A percentile compares a stretch with the other conserved stretches of the same genome.
These are phyloP conservation scores for Botryococcus braunii DNA, from an alignment of 163 green algal species.

Conservation along the genomic window DNA sequence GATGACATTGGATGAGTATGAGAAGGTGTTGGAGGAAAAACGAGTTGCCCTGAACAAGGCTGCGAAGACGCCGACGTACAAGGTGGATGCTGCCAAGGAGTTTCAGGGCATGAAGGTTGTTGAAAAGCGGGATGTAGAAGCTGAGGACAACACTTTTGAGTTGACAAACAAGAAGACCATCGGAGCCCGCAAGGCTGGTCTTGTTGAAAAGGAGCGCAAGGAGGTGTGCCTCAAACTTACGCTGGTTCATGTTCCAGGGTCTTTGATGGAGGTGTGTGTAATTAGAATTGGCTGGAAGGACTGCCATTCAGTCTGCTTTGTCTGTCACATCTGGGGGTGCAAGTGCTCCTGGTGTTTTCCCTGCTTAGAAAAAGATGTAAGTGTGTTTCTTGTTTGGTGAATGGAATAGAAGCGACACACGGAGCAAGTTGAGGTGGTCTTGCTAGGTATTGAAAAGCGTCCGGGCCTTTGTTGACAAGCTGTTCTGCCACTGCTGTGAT, in stretches of 20 bases:
- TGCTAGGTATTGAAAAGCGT: no score
- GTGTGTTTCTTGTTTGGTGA: conserved; percentile 9
- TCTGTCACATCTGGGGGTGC: conserved; percentile 5
- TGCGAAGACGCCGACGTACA: conserved; percentile 1
- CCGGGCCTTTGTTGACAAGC: no score
- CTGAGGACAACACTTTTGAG: conserved; percentile 26
- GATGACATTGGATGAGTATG: conserved; percentile 77
- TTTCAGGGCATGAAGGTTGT: conserved; percentile 61
- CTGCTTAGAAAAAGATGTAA: background rate
- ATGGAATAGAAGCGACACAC: no score
- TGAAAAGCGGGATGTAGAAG: conserved; percentile 5
- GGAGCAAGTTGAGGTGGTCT: no score
- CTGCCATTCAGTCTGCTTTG: conserved; percentile 5
- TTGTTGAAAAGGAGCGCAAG: conserved; percentile 20
- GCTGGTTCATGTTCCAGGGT: no score
- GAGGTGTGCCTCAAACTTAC: conserved; percentile 15
- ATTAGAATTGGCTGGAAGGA: conserved; percentile 3
- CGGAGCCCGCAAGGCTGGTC: conserved; percentile 21
- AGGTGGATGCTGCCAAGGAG: conserved; percentile 27
- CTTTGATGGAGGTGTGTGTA: no score
- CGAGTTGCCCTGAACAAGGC: conserved; percentile 46
- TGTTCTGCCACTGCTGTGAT: no score
- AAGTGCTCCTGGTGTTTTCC: background rate
- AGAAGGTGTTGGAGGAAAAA: conserved; percentile 64
- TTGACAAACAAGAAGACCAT: conserved; percentile 31